Percentiles rank a stretch among this genome's conserved stretches.
These are phyloP conservation scores for Trapa bicornis DNA, from an alignment of 345 rosid species.

Conservation along the genomic window DNA sequence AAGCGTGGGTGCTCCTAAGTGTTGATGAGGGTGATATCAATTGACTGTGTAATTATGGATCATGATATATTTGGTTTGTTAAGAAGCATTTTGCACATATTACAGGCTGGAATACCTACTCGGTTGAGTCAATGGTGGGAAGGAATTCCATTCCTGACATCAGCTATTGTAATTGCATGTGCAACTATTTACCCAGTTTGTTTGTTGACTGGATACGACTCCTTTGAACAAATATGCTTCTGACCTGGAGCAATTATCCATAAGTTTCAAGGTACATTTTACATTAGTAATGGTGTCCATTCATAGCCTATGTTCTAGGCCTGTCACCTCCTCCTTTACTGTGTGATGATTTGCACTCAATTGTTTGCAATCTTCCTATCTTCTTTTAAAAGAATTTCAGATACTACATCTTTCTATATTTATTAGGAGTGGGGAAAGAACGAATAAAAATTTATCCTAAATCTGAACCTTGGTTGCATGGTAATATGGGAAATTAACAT, in stretches of 20 bases:
- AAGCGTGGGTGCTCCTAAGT: neutral
- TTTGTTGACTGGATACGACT: slow-evolving; percentile 73
- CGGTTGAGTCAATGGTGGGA: slow-evolving; percentile 84
- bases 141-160: slow-evolving; percentile 72
- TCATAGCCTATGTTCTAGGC: neutral
- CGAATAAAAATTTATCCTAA: neutral
- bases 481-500: neutral
- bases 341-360: too few relatives aligned
- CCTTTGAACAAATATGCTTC: slow-evolving; percentile 75
- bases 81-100: neutral
- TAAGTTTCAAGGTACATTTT: slow-evolving; percentile 59
- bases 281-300: neutral
- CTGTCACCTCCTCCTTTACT: neutral
- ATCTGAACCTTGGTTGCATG: neutral
- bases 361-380: neutral
- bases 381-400: neutral
- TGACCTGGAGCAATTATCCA: slow-evolving; percentile 58
- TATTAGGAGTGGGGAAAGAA: neutral
- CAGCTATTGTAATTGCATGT: slow-evolving; percentile 60
- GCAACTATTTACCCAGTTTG: slow-evolving; percentile 59
- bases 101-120: slow-evolving; percentile 76
- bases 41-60: neutral
- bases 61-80: neutral
- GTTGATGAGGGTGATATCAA: neutral
- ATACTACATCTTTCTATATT: neutral